These are phyloP conservation scores for Leccinum olivaceopallidum DNA, from an alignment of 768 basidiomycete species.

Conservation along the genomic window DNA sequence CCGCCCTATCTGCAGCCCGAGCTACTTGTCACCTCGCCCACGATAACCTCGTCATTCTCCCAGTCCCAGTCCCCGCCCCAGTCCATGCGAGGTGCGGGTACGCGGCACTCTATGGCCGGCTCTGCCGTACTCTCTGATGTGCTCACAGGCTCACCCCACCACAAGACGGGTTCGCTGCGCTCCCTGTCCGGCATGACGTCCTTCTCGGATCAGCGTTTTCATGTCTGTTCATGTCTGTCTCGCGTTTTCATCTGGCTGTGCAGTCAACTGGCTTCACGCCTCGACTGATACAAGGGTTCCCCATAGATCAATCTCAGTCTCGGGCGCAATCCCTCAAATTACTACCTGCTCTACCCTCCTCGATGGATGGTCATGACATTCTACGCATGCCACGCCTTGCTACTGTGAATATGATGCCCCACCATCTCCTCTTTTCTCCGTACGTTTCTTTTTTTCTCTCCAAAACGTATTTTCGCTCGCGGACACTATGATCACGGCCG, in stretches of 20 bases:
- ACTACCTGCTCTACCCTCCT: no score
- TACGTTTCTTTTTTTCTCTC: no score
- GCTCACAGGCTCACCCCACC: slow-evolving; percentile 7
- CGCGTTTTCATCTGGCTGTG: neutral
- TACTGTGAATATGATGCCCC: no score
- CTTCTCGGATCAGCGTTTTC: slow-evolving; percentile 31
- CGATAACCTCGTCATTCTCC: slow-evolving; percentile 42
- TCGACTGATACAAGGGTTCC: no score
- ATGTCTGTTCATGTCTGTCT: neutral
- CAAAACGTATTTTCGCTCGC: no score
- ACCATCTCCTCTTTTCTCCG: no score
- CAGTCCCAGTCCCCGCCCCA: slow-evolving; percentile 24
- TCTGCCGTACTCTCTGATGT: slow-evolving; percentile 21
- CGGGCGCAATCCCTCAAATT: no score
- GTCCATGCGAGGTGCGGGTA: slow-evolving; percentile 12
- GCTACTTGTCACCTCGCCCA: neutral
- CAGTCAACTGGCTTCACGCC: no score
- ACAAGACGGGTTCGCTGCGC: slow-evolving; percentile 19
- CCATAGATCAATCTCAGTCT: no score
- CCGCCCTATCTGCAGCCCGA: slow-evolving; percentile 65
- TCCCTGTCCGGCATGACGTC: slow-evolving; percentile 30
- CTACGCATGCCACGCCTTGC: no score
- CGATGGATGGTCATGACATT: no score
- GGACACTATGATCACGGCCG: no score
- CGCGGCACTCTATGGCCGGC: slow-evolving; percentile 21